Percentiles rank a stretch among this genome's conserved stretches.
phyloP scores from a whole-genome alignment of 495 filamentous ascomycete genomes.

The Aspergillus panamensis region DNA sequence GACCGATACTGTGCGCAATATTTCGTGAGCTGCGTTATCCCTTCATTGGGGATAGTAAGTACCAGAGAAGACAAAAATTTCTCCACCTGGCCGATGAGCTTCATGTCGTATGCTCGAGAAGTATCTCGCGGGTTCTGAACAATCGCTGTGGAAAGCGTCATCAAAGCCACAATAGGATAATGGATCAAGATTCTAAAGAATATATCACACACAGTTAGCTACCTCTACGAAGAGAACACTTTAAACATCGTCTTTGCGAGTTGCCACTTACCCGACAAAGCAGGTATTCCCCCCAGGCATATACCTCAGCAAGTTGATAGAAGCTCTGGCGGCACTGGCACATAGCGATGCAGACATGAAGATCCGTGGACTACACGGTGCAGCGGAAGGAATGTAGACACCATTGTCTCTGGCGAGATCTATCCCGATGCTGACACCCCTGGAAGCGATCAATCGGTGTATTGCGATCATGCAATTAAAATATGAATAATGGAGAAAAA shows the following conservation, averaged over 20 bases:
- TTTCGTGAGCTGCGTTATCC: constrained; percentile 10
- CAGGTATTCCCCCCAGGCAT: constrained; percentile 16
- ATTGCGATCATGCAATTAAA: constrained; percentile 25
- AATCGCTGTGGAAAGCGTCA: constrained; percentile 20
- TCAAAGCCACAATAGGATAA: constrained; percentile 22
- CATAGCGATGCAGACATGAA: constrained; percentile 19
- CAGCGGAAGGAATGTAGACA: neutral
- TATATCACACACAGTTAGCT: neutral
- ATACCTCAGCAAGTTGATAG: constrained; percentile 20
- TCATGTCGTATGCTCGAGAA: constrained; percentile 15
- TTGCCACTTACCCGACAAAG: constrained; percentile 19
- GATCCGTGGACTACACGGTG: constrained; percentile 10
- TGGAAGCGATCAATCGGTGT: constrained; percentile 14
- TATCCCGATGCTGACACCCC: constrained; percentile 3
- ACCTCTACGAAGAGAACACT: neutral
- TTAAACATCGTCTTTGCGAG: too few species aligned
- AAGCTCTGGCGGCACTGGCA: constrained; percentile 20
- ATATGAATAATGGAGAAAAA: constrained; percentile 20
- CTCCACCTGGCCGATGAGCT: constrained; percentile 18
- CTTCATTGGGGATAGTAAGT: constrained; percentile 10
- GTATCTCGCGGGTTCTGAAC: constrained; percentile 19
- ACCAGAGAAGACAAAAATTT: constrained; percentile 14
- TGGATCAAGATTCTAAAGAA: constrained; percentile 12
- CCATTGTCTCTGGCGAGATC: constrained; percentile 8
- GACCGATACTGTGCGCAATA: constrained; percentile 19